These are phyloP conservation scores for Paraglomus brasilianum DNA, from an alignment of 192 early-diverging fungal species.

Conservation along the genomic window DNA sequence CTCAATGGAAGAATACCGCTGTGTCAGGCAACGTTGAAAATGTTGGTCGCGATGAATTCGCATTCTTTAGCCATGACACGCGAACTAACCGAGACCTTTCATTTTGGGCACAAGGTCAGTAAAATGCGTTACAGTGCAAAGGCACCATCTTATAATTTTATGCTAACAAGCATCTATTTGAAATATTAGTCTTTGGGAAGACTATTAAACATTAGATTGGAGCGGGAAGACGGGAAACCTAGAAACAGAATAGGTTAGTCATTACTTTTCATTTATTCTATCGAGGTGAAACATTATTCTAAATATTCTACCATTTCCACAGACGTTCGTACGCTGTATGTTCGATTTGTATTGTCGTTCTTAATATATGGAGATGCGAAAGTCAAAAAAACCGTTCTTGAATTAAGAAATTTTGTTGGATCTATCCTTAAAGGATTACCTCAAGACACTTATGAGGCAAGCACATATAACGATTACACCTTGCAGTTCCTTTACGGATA, in stretches of 20 bases:
- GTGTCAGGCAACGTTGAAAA: slow-evolving; percentile 59
- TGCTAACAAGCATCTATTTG: slow-evolving; percentile 14
- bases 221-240: slow-evolving; percentile 34
- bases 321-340: slow-evolving; percentile 71
- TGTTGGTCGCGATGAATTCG: slow-evolving; percentile 64
- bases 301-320: not conserved
- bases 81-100: slow-evolving; percentile 70
- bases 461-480: slow-evolving; percentile 14
- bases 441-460: slow-evolving; percentile 67
- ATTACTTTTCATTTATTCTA: slow-evolving; percentile 10
- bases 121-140: not conserved
- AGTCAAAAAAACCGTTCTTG: slow-evolving; percentile 70
- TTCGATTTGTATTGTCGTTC: slow-evolving; percentile 78
- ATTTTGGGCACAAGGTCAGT: slow-evolving; percentile 65
- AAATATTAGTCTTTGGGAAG: slow-evolving; percentile 42
- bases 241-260: not conserved
- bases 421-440: slow-evolving; percentile 65
- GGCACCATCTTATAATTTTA: not conserved
- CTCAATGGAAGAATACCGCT: slow-evolving; percentile 57
- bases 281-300: not conserved
- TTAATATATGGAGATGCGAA: slow-evolving; percentile 65
- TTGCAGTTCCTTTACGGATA: not conserved
- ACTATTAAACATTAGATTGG: slow-evolving; percentile 35
- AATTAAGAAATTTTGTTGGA: slow-evolving; percentile 68
- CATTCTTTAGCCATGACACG: slow-evolving; percentile 54